A percentile compares a stretch with the other conserved stretches of the same genome.
phyloP scores from a whole-genome alignment of 139 green algal species.

The Pleodorina starrii region DNA sequence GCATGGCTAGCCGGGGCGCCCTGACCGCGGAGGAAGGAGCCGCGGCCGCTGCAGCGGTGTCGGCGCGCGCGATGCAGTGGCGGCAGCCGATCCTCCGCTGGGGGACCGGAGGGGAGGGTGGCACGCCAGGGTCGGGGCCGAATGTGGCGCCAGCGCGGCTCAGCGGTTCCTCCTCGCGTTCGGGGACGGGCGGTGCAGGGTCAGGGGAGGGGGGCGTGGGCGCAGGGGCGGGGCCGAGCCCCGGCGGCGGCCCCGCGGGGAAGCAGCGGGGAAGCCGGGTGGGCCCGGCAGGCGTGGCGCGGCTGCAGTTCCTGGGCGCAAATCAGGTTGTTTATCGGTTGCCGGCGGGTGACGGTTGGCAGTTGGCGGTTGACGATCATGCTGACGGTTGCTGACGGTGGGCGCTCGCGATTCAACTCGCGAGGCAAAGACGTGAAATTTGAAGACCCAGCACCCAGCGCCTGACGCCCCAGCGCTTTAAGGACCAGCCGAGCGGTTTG shows the following conservation, averaged over 20 bases:
- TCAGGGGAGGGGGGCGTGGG: not conserved
- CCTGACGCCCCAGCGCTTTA: no score
- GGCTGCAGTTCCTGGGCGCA: conserved; percentile 58
- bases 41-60: not conserved
- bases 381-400: no score
- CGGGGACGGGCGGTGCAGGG: not conserved
- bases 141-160: not conserved
- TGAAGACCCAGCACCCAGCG: no score
- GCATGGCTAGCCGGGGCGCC: not conserved
- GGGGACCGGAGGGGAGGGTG: not conserved
- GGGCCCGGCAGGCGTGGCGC: not conserved
- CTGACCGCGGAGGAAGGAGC: not conserved
- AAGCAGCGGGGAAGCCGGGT: no score
- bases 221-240: not conserved
- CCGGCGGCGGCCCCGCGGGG: no score
- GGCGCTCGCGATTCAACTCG: no score
- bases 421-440: no score
- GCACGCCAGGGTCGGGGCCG: not conserved
- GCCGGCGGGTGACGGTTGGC: not conserved
- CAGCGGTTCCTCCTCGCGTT: no score
- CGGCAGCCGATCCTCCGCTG: not conserved
- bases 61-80: not conserved
- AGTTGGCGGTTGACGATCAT: no score
- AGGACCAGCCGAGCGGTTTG: no score
- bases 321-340: conserved; percentile 58